A percentile compares a stretch with the other conserved stretches of the same genome.
Evolutionary conservation across 2,329 filamentous ascomycete genomes (phyloP).

Genomic region (Aspergillus hortae): DNA sequence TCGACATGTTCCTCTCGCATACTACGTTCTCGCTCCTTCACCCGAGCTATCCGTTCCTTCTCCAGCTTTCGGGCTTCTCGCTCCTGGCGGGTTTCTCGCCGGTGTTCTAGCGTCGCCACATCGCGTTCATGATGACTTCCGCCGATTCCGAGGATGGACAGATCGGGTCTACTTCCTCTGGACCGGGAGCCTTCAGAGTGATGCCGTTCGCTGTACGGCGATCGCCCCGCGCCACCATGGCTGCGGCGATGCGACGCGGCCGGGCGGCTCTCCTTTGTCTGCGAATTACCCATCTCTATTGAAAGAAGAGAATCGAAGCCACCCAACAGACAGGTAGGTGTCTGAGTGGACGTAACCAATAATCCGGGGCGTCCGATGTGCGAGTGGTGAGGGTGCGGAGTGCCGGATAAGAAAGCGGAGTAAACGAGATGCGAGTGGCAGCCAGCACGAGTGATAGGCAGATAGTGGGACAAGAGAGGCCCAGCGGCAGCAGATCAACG

Average conservation of each 20-base stretch:
- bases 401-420: slow-evolving; percentile 20
- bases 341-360: background rate
- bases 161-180: slow-evolving; percentile 55
- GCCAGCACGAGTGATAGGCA: slow-evolving; percentile 3
- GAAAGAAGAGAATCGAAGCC: slow-evolving; percentile 7
- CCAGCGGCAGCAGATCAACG: background rate
- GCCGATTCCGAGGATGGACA: slow-evolving; percentile 57
- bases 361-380: background rate
- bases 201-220: slow-evolving; percentile 27
- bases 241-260: slow-evolving; percentile 26
- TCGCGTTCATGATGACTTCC: slow-evolving; percentile 46
- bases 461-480: slow-evolving; percentile 7
- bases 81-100: slow-evolving; percentile 87
- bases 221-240: slow-evolving; percentile 27
- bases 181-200: slow-evolving; percentile 42
- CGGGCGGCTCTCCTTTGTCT: slow-evolving; percentile 45
- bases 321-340: background rate
- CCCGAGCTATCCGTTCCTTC: slow-evolving; percentile 69
- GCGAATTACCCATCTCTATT: slow-evolving; percentile 43
- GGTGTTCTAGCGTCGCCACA: slow-evolving; percentile 51
- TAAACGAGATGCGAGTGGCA: slow-evolving; percentile 5
- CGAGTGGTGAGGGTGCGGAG: slow-evolving; percentile 12
- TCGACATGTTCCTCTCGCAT: slow-evolving; percentile 90
- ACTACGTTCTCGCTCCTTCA: slow-evolving; percentile 85
- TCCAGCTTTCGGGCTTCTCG: slow-evolving; percentile 82